Conservation (phyloP, 805 yeast genomes). For the Tetrapisispora namnaoensis region DNA sequence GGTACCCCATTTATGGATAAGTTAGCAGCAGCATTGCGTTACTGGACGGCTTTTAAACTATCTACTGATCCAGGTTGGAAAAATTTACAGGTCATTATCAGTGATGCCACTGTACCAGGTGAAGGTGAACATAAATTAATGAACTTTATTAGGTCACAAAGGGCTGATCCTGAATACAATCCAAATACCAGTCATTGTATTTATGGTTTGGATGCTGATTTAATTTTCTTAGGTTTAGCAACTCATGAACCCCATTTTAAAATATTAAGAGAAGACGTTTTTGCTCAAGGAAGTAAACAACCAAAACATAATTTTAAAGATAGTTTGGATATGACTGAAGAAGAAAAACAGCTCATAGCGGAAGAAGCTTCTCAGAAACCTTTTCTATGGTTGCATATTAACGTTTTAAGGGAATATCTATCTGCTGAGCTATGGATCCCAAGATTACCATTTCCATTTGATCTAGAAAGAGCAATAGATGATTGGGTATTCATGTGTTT, state of each 20-base stretch:
- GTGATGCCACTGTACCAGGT: constrained; percentile 97
- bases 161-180: constrained; percentile 75
- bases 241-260: constrained; percentile 97
- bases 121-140: constrained; percentile 98
- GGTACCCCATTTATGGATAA: constrained; percentile 98
- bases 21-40: constrained; percentile 69
- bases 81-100: constrained; percentile 74
- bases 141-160: constrained; percentile 87
- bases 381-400: constrained; percentile 87
- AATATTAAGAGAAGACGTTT: constrained; percentile 91
- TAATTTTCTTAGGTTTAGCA: constrained; percentile 89
- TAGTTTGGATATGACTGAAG: constrained; percentile 46
- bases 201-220: constrained; percentile 95
- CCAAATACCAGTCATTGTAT: constrained; percentile 95
- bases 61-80: constrained; percentile 92
- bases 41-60: constrained; percentile 87
- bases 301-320: constrained; percentile 16
- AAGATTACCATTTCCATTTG: constrained; percentile 62
- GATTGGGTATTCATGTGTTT: constrained; percentile 99
- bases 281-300: constrained; percentile 54
- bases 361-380: constrained; percentile 51
- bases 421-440: constrained; percentile 71
- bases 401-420: constrained; percentile 77
- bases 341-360: constrained; percentile 34
- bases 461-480: constrained; percentile 90